These are phyloP conservation scores for Oxyria digyna DNA, from an alignment of 148 eudicot genomes.

Conservation along the genomic window DNA sequence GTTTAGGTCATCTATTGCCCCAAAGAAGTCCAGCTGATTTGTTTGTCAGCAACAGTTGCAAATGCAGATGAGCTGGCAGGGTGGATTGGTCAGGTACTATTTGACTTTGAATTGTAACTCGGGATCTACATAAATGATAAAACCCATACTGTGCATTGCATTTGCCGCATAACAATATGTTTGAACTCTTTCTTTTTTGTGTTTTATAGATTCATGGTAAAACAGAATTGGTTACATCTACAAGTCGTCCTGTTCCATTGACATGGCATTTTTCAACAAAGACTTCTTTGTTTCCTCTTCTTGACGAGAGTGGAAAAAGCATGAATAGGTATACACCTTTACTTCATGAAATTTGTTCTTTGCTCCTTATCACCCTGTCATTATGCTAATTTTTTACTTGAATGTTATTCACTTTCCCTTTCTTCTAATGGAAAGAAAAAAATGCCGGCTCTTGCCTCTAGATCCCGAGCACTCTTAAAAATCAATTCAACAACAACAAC, in stretches of 20 bases:
- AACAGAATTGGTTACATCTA: slow-evolving; percentile 85
- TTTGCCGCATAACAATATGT: neutral
- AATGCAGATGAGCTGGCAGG: slow-evolving; percentile 98
- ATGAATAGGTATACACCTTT: slow-evolving; percentile 65
- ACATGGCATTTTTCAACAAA: slow-evolving; percentile 95
- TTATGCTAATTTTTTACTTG: neutral
- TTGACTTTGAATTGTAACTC: neutral
- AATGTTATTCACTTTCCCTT: neutral
- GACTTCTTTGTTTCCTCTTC: slow-evolving; percentile 69
- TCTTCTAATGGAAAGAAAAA: neutral
- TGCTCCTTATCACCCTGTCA: neutral
- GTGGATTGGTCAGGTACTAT: slow-evolving; percentile 86
- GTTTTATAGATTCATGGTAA: slow-evolving; percentile 71
- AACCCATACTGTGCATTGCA: neutral
- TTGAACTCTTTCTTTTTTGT: slow-evolving; percentile 1
- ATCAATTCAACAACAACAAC: too few species aligned
- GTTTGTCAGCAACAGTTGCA: slow-evolving; percentile 97
- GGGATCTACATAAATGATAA: neutral
- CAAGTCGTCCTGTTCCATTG: slow-evolving; percentile 96
- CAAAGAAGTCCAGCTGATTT: slow-evolving; percentile 95
- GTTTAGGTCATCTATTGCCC: slow-evolving; percentile 91
- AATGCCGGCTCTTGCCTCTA: neutral
- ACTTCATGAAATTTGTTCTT: neutral
- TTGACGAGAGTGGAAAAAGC: slow-evolving; percentile 78
- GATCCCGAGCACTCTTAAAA: neutral